Evolutionary conservation across 1,284 basidiomycete species (phyloP).

Genomic region (Violaceomyces palustris): DNA sequence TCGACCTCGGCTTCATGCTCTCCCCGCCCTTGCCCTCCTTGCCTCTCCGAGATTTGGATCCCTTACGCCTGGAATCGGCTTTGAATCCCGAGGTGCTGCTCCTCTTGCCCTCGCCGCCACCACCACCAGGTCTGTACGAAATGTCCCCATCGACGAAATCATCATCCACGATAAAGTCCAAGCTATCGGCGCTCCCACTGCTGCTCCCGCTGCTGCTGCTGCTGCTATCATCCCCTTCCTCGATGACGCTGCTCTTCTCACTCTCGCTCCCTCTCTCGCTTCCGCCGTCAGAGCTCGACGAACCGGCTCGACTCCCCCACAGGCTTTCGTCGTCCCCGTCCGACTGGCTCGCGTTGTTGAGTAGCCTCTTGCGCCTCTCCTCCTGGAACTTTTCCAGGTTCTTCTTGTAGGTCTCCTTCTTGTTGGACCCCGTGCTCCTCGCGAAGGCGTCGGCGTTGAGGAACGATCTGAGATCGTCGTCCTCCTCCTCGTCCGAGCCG

Average conservation of each 20-base stretch:
- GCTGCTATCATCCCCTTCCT: neutral
- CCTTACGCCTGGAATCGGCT: too few relatives aligned
- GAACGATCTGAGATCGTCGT: constrained; percentile 17
- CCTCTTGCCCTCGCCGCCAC: too few relatives aligned
- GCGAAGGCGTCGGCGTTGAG: constrained; percentile 33
- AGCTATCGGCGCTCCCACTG: too few relatives aligned
- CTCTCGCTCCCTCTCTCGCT: constrained; percentile 1
- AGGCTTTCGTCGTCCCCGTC: neutral
- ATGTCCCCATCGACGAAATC: constrained; percentile 21
- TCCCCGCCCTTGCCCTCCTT: too few relatives aligned
- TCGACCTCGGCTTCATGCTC: constrained; percentile 2
- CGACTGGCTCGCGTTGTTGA: neutral
- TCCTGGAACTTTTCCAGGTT: constrained; percentile 12
- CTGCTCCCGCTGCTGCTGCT: neutral
- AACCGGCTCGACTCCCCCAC: too few relatives aligned
- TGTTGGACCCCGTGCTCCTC: constrained; percentile 14
- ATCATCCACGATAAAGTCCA: constrained; percentile 21
- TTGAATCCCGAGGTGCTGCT: too few relatives aligned
- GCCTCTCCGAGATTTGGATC: too few relatives aligned
- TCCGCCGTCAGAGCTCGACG: too few relatives aligned
- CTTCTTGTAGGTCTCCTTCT: constrained; percentile 19
- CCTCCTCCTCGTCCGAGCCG: constrained; percentile 5
- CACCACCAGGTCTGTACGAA: too few relatives aligned
- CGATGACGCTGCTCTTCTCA: constrained; percentile 5
- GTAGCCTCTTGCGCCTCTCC: constrained; percentile 13